Conservation (phyloP, 2,329 filamentous ascomycete genomes). For the Phialophora chinensis region DNA sequence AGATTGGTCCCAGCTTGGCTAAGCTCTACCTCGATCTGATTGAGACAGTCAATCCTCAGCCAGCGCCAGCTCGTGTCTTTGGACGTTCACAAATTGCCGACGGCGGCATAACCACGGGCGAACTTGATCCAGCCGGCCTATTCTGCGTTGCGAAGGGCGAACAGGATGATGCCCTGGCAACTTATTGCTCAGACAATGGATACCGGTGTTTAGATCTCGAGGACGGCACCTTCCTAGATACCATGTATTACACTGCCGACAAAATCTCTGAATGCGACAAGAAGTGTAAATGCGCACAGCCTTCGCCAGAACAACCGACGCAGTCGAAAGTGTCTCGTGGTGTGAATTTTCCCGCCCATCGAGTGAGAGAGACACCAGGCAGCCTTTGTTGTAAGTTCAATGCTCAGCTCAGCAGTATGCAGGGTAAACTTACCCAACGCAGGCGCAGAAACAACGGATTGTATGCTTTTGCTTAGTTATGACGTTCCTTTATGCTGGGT, state of each 20-base stretch:
- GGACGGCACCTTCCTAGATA: neutral
- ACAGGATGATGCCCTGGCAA: neutral
- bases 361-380: constrained; percentile 12
- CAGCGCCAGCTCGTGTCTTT: constrained; percentile 9
- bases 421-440: constrained; percentile 10
- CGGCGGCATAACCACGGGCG: neutral
- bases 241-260: neutral
- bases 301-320: neutral
- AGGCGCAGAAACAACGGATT: constrained; percentile 47
- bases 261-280: neutral
- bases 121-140: neutral
- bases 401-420: neutral
- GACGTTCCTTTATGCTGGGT: constrained; percentile 58
- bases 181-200: neutral
- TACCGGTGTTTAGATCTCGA: neutral
- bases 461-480: constrained; percentile 49
- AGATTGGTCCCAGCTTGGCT: constrained; percentile 42
- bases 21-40: constrained; percentile 44
- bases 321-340: neutral
- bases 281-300: neutral
- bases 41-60: constrained; percentile 36
- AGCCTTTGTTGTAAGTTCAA: constrained; percentile 39
- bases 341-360: constrained; percentile 5
- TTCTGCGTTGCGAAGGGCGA: neutral
- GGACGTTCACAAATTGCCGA: neutral